Percentiles rank a stretch among this genome's conserved stretches.
These are phyloP conservation scores for Phytophthora pini DNA, from an alignment of 352 stramenopile genomes.

Conservation along the genomic window DNA sequence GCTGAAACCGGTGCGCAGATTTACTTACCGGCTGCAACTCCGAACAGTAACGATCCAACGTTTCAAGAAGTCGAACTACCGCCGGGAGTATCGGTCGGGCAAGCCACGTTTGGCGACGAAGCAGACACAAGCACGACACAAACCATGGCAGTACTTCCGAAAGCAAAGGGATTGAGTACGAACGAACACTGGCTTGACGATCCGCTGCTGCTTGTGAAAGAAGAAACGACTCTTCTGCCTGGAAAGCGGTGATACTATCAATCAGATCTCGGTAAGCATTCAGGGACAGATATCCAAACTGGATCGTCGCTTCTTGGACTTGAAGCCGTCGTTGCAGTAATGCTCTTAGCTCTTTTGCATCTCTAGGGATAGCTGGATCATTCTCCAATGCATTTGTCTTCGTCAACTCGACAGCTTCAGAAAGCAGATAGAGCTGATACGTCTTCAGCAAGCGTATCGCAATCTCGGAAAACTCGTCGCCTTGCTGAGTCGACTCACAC, in stretches of 20 bases:
- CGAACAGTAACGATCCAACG: slow-evolving; percentile 78
- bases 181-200: slow-evolving; percentile 44
- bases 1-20: slow-evolving; percentile 65
- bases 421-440: slow-evolving; percentile 81
- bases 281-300: slow-evolving; percentile 72
- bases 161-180: slow-evolving; percentile 58
- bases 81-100: slow-evolving; percentile 71
- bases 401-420: slow-evolving; percentile 74
- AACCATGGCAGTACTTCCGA: slow-evolving; percentile 81
- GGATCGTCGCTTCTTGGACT: slow-evolving; percentile 73
- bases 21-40: slow-evolving; percentile 67
- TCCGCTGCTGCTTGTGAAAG: slow-evolving; percentile 28
- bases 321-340: slow-evolving; percentile 40
- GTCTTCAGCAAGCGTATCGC: slow-evolving; percentile 68
- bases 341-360: slow-evolving; percentile 17
- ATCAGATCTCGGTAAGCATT: slow-evolving; percentile 64
- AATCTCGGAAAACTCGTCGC: slow-evolving; percentile 36
- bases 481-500: background rate
- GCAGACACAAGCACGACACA: slow-evolving; percentile 77
- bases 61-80: slow-evolving; percentile 67
- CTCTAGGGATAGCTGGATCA: slow-evolving; percentile 1
- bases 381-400: slow-evolving; percentile 39
- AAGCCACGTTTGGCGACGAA: slow-evolving; percentile 84
- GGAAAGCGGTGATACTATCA: slow-evolving; percentile 49
- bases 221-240: slow-evolving; percentile 61